Conservation (phyloP, 306 rosid species). For the Vigna nakashimae region DNA sequence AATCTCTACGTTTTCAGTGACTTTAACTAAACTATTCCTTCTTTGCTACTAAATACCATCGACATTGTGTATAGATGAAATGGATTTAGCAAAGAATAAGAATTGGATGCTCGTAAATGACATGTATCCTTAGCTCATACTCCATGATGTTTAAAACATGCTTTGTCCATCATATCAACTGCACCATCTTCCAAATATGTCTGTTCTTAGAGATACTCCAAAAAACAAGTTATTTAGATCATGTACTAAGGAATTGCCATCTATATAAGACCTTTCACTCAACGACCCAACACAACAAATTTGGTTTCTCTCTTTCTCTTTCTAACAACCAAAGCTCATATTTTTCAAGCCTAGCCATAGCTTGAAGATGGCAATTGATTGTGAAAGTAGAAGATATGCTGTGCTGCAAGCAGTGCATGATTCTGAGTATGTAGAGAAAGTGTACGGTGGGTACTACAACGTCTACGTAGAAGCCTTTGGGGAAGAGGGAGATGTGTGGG, state of each 20-base stretch:
- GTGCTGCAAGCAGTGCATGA: constrained; percentile 66
- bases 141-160: too few species aligned
- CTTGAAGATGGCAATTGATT: constrained; percentile 14
- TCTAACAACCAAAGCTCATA: not conserved
- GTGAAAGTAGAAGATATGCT: constrained; percentile 50
- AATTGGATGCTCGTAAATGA: too few species aligned
- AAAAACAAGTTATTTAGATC: too few species aligned
- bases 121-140: too few species aligned
- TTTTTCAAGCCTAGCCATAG: not conserved
- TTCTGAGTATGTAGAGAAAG: constrained; percentile 63
- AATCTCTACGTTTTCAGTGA: too few species aligned
- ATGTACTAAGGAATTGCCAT: not conserved
- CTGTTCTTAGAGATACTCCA: too few species aligned
- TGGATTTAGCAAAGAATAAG: too few species aligned
- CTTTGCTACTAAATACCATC: too few species aligned
- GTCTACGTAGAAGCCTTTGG: constrained; percentile 66
- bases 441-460: constrained; percentile 67
- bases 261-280: not conserved
- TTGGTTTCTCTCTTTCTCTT: not conserved
- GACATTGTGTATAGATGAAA: too few species aligned
- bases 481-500: constrained; percentile 72
- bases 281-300: not conserved
- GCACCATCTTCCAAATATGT: too few species aligned
- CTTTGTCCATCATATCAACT: too few species aligned
- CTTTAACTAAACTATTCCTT: too few species aligned